Evolutionary conservation across 2,329 filamentous ascomycete species (phyloP), one percentile per base, ranked within the genome.

Genomic region (Dothideomycetes sp.): DNA sequence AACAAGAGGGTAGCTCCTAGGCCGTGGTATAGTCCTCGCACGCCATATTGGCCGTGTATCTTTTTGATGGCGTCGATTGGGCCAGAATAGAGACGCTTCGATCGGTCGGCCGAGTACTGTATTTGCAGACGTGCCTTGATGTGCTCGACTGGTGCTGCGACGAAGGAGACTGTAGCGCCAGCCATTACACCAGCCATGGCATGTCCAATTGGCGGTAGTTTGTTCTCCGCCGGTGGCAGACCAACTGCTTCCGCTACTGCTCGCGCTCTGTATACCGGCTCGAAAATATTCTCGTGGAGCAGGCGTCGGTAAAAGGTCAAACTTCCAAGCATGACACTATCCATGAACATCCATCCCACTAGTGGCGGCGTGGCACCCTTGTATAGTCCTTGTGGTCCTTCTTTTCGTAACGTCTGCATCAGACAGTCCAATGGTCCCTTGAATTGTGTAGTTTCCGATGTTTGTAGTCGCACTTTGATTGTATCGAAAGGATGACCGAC

Each of bases 271-370:
- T 37, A 34, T 19, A 54, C 42, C 65, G 76, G 49, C 70, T 72
- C 56, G 64, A 91, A 95, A 52, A 95, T 65, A 50, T 86, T 74
- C 54, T 91, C 80, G 47, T 83, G 81, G 12, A 96, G 68, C 34
- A 95, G 61, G 35, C 84, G 81, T 29, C 89, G 83, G 66, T 96
- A 96, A 36, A 94, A 74, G 17, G 84, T 94, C 49, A 98, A 69
- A 14, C 84, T 93, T 31, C 91, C 91, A 24, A 96, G 74, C 88
- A 96, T 94, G 66, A 81, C 59, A 40, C 73, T 78, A 66, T 98
- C 91, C 89, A 96, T 96, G 55, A 93, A 85, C 83, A 96, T 94
- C 91, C 91, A 96, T 52, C 91, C 91, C 37, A 95, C 77, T 36
- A 96, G 69, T 38, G 91, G 91, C 41, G 89, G 89, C 15, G 50